Evolutionary conservation across 1,284 basidiomycete species (phyloP).

Genomic region (Ustilago vetiveriae): DNA sequence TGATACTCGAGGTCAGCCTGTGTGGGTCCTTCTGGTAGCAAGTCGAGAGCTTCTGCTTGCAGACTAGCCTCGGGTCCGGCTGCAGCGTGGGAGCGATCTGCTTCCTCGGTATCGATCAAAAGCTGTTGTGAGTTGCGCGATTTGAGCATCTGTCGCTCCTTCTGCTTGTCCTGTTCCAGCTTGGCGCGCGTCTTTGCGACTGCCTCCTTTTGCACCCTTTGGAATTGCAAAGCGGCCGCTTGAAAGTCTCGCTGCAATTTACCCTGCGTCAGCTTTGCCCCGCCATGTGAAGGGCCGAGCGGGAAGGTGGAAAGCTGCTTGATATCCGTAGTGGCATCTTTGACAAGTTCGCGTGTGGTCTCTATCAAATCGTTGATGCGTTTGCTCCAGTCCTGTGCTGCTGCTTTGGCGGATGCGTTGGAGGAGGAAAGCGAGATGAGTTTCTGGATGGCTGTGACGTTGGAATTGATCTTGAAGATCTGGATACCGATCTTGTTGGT

Average conservation of each 20-base stretch:
- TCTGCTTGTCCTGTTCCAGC: conserved; percentile 82
- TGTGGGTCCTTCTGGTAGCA: conserved; percentile 64
- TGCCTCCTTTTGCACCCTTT: conserved; percentile 86
- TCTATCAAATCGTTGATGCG: conserved; percentile 80
- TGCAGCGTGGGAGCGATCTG: not conserved
- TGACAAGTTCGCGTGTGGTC: conserved; percentile 90
- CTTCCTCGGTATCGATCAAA: conserved; percentile 35
- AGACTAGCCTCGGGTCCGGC: not conserved
- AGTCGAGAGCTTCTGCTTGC: conserved; percentile 19
- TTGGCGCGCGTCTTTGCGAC: conserved; percentile 82
- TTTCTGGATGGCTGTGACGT: conserved; percentile 92
- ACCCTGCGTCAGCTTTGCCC: conserved; percentile 72
- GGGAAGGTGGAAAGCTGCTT: conserved; percentile 72
- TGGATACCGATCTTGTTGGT: conserved; percentile 90
- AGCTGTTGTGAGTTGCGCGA: conserved; percentile 60
- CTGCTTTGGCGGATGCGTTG: conserved; percentile 19
- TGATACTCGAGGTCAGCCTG: conserved; percentile 94
- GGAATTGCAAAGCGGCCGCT: conserved; percentile 86
- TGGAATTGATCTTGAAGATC: conserved; percentile 98
- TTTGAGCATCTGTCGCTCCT: conserved; percentile 76
- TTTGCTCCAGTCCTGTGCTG: conserved; percentile 73
- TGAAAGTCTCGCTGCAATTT: conserved; percentile 95
- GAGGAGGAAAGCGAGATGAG: conserved; percentile 78
- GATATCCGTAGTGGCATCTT: conserved; percentile 89
- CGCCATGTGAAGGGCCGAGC: conserved; percentile 20